These are phyloP conservation scores for Mimosa bimucronata DNA, from an alignment of 306 rosid genomes.

Conservation along the genomic window DNA sequence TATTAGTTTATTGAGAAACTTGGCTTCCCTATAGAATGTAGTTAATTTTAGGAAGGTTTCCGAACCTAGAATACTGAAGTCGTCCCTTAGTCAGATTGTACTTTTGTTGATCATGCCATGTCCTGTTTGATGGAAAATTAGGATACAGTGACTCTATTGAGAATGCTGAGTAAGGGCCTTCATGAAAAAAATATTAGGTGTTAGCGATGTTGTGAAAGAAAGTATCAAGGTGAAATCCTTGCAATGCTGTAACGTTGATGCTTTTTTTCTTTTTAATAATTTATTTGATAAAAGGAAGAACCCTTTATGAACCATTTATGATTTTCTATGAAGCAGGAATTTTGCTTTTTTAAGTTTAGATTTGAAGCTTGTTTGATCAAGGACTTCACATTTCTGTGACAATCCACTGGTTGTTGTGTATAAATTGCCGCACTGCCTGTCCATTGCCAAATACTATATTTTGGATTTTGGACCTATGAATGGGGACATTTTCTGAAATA, in stretches of 20 bases:
- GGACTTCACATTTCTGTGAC: conserved; percentile 17
- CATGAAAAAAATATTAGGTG: neutral
- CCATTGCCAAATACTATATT: conserved; percentile 11
- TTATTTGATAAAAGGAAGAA: neutral
- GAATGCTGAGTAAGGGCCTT: conserved; percentile 18
- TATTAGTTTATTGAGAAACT: neutral
- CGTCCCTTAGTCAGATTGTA: neutral
- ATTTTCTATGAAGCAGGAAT: conserved; percentile 3
- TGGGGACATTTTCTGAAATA: neutral
- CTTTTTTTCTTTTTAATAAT: neutral
- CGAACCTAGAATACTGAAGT: neutral
- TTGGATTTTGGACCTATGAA: neutral
- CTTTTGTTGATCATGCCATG: neutral
- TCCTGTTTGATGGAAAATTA: neutral
- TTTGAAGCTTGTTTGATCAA: neutral
- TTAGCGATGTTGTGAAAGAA: neutral
- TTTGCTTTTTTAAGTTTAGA: conserved; percentile 9
- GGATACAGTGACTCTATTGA: neutral
- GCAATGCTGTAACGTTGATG: neutral
- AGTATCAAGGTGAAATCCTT: neutral
- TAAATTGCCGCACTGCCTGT: neutral
- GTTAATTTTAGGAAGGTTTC: neutral
- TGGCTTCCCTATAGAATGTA: conserved; percentile 12
- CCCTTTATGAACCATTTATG: neutral
- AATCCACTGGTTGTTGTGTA: neutral